A percentile compares a stretch with the other conserved stretches of the same genome.
These are phyloP conservation scores for Aspergillus sojae DNA, from an alignment of 2,329 filamentous ascomycete genomes.

Conservation along the genomic window DNA sequence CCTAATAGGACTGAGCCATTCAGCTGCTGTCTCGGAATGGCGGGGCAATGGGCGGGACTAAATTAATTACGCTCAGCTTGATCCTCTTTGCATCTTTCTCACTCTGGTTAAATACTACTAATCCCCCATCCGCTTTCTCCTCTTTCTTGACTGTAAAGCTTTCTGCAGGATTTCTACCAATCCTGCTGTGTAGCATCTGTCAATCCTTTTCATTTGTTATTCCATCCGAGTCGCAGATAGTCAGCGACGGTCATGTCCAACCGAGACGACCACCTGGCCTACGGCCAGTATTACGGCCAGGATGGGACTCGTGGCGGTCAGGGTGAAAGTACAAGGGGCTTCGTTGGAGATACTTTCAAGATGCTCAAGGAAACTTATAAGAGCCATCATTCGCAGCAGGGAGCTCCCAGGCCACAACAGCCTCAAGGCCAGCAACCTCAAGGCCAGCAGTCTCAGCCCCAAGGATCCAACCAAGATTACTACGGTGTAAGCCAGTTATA, in stretches of 20 bases:
- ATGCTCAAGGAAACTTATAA: conserved; percentile 48
- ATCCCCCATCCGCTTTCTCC: background rate
- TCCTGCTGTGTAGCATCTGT: background rate
- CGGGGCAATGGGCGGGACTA: conserved; percentile 2
- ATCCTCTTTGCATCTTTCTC: background rate
- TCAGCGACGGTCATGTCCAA: conserved; percentile 35
- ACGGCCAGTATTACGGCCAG: conserved; percentile 52
- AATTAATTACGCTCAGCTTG: background rate
- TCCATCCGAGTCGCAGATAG: background rate
- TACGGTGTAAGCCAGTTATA: conserved; percentile 23
- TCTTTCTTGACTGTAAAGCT: background rate
- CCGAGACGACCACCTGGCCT: conserved; percentile 57
- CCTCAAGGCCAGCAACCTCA: conserved; percentile 1
- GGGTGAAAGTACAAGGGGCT: conserved; percentile 50
- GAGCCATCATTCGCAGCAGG: conserved; percentile 25
- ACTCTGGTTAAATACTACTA: background rate
- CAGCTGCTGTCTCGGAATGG: conserved; percentile 6
- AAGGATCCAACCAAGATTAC: conserved; percentile 26
- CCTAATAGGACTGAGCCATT: conserved; percentile 1
- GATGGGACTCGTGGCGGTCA: conserved; percentile 34
- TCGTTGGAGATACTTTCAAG: conserved; percentile 56
- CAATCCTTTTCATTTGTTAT: background rate
- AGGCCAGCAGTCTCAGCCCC: conserved; percentile 10
- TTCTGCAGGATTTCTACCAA: background rate
- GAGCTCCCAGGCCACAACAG: conserved; percentile 3